These are phyloP conservation scores for Cenchrus fungigraminus DNA, from an alignment of 176 grass and related monocot species.

Conservation along the genomic window DNA sequence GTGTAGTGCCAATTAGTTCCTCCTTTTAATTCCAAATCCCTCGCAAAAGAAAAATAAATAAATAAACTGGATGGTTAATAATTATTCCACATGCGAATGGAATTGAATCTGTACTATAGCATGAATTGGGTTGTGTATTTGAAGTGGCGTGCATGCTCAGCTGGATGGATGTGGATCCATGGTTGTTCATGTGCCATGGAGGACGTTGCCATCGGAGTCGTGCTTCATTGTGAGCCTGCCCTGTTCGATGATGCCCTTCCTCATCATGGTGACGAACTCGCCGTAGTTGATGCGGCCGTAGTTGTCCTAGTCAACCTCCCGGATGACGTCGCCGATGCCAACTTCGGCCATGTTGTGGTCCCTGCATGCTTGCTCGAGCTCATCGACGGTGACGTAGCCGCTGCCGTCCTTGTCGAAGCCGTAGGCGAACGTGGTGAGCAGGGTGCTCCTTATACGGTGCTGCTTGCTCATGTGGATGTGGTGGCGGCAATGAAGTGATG, in stretches of 20 bases:
- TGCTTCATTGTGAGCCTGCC: slow-evolving; percentile 57
- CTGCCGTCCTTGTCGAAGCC: slow-evolving; percentile 88
- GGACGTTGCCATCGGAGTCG: slow-evolving; percentile 48
- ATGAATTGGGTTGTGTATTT: too few species aligned
- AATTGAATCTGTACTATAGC: too few species aligned
- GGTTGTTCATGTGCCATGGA: slow-evolving; percentile 1
- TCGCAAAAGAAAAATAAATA: too few species aligned
- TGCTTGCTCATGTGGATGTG: slow-evolving; percentile 74
- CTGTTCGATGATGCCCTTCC: slow-evolving; percentile 65
- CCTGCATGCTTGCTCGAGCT: slow-evolving; percentile 83
- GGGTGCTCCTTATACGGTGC: slow-evolving; percentile 65
- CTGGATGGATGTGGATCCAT: too few species aligned
- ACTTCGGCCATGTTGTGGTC: slow-evolving; percentile 78
- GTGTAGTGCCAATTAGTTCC: too few species aligned
- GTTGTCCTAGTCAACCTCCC: slow-evolving; percentile 76
- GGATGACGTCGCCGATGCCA: slow-evolving; percentile 64
- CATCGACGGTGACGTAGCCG: slow-evolving; percentile 78
- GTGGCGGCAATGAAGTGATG: slow-evolving; percentile 51
- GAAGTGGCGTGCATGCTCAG: too few species aligned
- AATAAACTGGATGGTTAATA: too few species aligned
- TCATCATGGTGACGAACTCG: slow-evolving; percentile 85
- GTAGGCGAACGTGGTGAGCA: slow-evolving; percentile 58
- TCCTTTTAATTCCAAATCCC: too few species aligned
- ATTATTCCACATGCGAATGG: too few species aligned
- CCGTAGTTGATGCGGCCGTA: slow-evolving; percentile 66